phyloP scores from a whole-genome alignment of 345 rosid species.

The Populus ilicifolia region DNA sequence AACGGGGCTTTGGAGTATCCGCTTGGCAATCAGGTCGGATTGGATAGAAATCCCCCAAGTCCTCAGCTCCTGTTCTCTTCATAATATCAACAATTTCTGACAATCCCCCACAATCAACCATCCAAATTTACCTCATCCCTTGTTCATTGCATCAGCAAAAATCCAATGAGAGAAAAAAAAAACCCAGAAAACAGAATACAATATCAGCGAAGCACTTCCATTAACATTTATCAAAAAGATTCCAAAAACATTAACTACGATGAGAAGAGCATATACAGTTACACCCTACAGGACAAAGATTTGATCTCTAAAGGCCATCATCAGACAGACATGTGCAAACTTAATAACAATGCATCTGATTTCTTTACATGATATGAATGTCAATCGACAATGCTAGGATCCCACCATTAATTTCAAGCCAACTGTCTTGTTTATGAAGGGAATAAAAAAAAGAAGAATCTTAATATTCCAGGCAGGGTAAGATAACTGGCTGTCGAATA shows the following conservation, averaged over 20 bases:
- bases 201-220: neutral
- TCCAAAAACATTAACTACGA: too few species aligned
- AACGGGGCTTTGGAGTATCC: conserved; percentile 67
- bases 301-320: neutral
- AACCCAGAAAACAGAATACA: neutral
- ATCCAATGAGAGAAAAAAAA: neutral
- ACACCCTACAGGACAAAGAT: neutral
- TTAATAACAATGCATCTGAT: too few species aligned
- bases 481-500: neutral
- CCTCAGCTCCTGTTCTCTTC: conserved; percentile 52
- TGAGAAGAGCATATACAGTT: too few species aligned
- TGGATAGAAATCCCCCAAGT: conserved; percentile 70
- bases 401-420: neutral
- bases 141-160: neutral
- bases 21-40: conserved; percentile 62
- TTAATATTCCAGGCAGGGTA: too few species aligned
- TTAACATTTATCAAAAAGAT: too few species aligned
- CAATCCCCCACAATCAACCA: conserved; percentile 37
- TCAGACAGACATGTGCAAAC: too few species aligned
- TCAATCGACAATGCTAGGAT: neutral
- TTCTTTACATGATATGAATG: too few species aligned
- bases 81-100: conserved; percentile 9
- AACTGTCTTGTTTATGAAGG: neutral
- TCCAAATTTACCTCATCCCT: conserved; percentile 18
- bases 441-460: neutral